A percentile compares a stretch with the other conserved stretches of the same genome.
phyloP scores from a whole-genome alignment of 225 moss, liverwort and hornwort species.

The Physcomitrium patens region DNA sequence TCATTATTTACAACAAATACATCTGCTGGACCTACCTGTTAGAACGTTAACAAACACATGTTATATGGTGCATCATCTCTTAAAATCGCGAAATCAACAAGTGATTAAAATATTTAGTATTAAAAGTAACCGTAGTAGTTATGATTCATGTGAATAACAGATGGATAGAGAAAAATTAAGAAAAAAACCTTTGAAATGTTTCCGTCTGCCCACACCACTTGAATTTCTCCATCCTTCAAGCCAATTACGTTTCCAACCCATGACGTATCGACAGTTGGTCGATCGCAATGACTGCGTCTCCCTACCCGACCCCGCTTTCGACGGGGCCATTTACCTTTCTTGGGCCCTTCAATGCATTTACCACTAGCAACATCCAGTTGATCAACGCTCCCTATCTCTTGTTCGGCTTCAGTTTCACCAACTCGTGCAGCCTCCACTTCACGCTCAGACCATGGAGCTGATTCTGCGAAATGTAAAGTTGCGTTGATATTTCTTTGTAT shows the following conservation, averaged over 20 bases:
- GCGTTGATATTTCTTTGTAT: neutral
- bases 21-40: slow-evolving; percentile 63
- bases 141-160: too few species aligned
- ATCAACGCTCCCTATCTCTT: neutral
- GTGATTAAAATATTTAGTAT: too few species aligned
- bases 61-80: neutral
- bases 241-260: slow-evolving; percentile 81
- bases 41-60: neutral
- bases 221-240: slow-evolving; percentile 70
- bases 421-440: neutral
- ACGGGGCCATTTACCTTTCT: slow-evolving; percentile 11
- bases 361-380: slow-evolving; percentile 6
- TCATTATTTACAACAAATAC: slow-evolving; percentile 68
- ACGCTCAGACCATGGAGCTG: neutral
- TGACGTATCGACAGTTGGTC: slow-evolving; percentile 44
- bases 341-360: slow-evolving; percentile 13
- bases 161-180: neutral
- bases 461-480: fast-evolving
- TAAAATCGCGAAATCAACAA: too few species aligned
- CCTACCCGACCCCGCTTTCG: neutral
- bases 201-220: slow-evolving; percentile 77
- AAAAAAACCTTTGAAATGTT: slow-evolving; percentile 63
- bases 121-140: too few species aligned
- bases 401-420: neutral
- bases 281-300: neutral